phyloP scores from a whole-genome alignment of 352 stramenopile genomes.

The Halophytophthora polymorphica region DNA sequence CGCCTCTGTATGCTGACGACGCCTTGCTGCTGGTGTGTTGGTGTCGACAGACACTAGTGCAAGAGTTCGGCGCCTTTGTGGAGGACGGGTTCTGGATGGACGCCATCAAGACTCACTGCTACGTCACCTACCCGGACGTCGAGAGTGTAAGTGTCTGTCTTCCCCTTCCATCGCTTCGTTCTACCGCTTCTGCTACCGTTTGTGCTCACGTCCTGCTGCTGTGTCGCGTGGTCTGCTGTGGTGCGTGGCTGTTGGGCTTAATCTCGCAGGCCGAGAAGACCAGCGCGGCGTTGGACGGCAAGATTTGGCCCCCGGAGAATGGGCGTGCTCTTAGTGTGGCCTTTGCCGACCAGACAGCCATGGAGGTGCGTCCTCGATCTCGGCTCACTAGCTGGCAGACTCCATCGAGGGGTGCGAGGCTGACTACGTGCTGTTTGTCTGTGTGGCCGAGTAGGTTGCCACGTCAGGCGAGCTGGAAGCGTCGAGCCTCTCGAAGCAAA shows the following conservation, averaged over 20 bases:
- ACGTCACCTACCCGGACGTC: constrained; percentile 58
- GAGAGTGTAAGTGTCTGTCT: constrained; percentile 36
- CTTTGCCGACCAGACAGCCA: constrained; percentile 39
- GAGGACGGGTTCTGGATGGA: constrained; percentile 87
- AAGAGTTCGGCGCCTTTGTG: constrained; percentile 52
- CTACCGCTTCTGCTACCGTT: neutral
- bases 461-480: constrained; percentile 22
- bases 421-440: constrained; percentile 1
- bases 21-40: constrained; percentile 2
- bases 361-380: constrained; percentile 31
- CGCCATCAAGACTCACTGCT: constrained; percentile 86
- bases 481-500: constrained; percentile 19
- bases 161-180: constrained; percentile 1
- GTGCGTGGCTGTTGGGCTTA: neutral
- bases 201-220: neutral
- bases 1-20: neutral
- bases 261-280: constrained; percentile 43
- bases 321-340: constrained; percentile 39
- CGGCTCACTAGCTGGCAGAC: neutral
- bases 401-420: neutral
- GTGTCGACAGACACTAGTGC: constrained; percentile 41
- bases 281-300: constrained; percentile 42
- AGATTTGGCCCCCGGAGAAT: constrained; percentile 64
- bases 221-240: neutral
- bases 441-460: constrained; percentile 17